These are phyloP conservation scores for Talaromyces atroroseus DNA, from an alignment of 2,329 filamentous ascomycete genomes.

Conservation along the genomic window DNA sequence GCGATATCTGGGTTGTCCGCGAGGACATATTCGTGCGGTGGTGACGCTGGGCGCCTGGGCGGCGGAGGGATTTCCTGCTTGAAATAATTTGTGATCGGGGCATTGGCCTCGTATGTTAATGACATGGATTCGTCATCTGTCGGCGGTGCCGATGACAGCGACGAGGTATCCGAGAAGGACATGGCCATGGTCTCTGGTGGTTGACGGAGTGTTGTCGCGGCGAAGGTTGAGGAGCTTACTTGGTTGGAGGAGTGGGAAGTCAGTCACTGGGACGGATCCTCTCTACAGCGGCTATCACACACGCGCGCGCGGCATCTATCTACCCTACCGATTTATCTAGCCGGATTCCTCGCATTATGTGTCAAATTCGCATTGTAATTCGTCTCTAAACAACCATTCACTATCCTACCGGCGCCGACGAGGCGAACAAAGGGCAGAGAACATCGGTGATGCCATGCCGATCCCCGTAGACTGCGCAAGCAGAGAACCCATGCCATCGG, in stretches of 20 bases:
- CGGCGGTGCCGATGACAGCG: conserved; percentile 54
- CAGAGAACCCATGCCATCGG: background rate
- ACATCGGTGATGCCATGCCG: background rate
- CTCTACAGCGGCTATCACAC: conserved; percentile 28
- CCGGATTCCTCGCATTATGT: background rate
- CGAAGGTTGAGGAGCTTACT: conserved; percentile 18
- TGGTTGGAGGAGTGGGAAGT: conserved; percentile 10
- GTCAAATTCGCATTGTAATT: conserved; percentile 5
- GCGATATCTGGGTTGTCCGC: conserved; percentile 90
- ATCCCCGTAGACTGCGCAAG: background rate
- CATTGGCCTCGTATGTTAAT: conserved; percentile 35
- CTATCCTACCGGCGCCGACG: background rate
- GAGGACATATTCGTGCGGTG: conserved; percentile 81
- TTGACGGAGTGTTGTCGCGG: conserved; percentile 25
- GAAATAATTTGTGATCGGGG: conserved; percentile 45
- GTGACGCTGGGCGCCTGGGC: conserved; percentile 77
- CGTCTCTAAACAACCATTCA: background rate
- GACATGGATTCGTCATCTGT: conserved; percentile 52
- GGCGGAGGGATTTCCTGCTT: conserved; percentile 56
- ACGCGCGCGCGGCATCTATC: conserved; percentile 27
- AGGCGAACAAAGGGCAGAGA: background rate
- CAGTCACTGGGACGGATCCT: conserved; percentile 15
- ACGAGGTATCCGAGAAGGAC: conserved; percentile 52
- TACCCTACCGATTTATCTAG: conserved; percentile 16
- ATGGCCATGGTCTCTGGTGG: conserved; percentile 27